Conservation (phyloP, 257 asterid genomes). For the Salvia hispanica region DNA sequence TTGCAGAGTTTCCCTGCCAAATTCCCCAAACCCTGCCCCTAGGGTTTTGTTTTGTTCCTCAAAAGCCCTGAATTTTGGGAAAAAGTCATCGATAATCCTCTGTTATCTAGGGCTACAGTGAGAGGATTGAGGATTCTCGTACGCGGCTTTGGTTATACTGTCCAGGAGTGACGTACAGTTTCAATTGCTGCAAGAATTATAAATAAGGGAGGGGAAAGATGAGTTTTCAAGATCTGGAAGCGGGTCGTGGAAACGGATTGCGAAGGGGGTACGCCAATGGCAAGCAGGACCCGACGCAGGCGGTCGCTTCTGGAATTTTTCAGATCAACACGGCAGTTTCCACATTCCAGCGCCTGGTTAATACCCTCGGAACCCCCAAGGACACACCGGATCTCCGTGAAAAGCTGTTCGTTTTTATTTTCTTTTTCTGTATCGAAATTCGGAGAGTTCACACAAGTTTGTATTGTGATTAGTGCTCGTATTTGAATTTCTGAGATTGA, state of each 20-base stretch:
- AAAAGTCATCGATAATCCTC: slow-evolving; percentile 4
- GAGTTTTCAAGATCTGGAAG: slow-evolving; percentile 96
- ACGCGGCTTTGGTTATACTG: slow-evolving; percentile 26
- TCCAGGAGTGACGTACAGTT: slow-evolving; percentile 19
- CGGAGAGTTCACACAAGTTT: not conserved
- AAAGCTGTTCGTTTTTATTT: slow-evolving; percentile 64
- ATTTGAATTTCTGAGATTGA: slow-evolving; percentile 9
- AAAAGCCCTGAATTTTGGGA: not conserved
- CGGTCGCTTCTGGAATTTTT: slow-evolving; percentile 86
- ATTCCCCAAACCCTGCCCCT: slow-evolving; percentile 25
- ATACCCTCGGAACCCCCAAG: slow-evolving; percentile 92
- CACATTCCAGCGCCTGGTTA: slow-evolving; percentile 89
- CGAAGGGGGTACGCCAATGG: slow-evolving; percentile 62
- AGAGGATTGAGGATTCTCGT: slow-evolving; percentile 31
- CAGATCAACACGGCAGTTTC: slow-evolving; percentile 91
- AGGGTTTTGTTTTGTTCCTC: slow-evolving; percentile 34
- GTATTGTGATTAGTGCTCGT: slow-evolving; percentile 19
- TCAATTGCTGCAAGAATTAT: not conserved
- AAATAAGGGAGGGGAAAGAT: slow-evolving; percentile 37
- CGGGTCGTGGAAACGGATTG: slow-evolving; percentile 67
- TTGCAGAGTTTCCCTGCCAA: slow-evolving; percentile 26
- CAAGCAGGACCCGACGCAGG: slow-evolving; percentile 87
- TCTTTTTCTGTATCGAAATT: slow-evolving; percentile 6
- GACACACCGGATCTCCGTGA: slow-evolving; percentile 96
- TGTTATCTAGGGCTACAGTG: slow-evolving; percentile 17